Base-by-base conservation (phyloP, 148 eudicot genomes). In the Mesembryanthemum crystallinum region DNA sequence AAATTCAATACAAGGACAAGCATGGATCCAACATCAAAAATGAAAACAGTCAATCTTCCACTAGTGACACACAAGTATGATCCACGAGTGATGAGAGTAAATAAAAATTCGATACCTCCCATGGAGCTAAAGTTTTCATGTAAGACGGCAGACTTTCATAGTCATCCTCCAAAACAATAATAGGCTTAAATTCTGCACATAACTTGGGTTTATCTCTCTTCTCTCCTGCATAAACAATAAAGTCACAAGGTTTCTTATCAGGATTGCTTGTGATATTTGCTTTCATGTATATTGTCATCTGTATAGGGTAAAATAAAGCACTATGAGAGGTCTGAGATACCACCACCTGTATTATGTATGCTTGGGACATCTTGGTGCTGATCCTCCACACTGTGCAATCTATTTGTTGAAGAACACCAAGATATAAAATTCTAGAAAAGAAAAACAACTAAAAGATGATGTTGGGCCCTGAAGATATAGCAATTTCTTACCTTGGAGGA, bases 111-210 rank as follows among this genome's bases (percentile, higher is more conserved):
- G 42, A 27, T 86, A 95, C 98, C 98, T 92, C 87, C 97, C 94
- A 95, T 51, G 94, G 81, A 75, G 89, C 93, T 58, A 95, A 85
- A 67, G 76, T 85, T 80, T 79, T 92, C 92, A 95, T 87, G 71
- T 85, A 88, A 42, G 92, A 90, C 76, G 98, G 98, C 69, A 95
- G 91, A 71, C 73, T 81, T 76, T 90, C 96, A 71, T 92, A 95
- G 75, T 90, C 98, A 55, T 87, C 86, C 69, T 84, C 77, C 28
- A 85, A 85, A 71, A 90, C 82, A 59, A 65, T 75, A 81, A 94
- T 67, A 54, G 66, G 67, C 62, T 81, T 80, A 30, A 83, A 82
- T 62, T 75, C 83, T 74, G 75, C 85, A 84, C 25, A 78, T 69
- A 77, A 55, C 51, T 82, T 77, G 74, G 59, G 27, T 61, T 83